Evolutionary conservation across 208 protist genomes (phyloP), one percentile per base, ranked within the genome.

Genomic region (Trypanosoma melophagium): DNA sequence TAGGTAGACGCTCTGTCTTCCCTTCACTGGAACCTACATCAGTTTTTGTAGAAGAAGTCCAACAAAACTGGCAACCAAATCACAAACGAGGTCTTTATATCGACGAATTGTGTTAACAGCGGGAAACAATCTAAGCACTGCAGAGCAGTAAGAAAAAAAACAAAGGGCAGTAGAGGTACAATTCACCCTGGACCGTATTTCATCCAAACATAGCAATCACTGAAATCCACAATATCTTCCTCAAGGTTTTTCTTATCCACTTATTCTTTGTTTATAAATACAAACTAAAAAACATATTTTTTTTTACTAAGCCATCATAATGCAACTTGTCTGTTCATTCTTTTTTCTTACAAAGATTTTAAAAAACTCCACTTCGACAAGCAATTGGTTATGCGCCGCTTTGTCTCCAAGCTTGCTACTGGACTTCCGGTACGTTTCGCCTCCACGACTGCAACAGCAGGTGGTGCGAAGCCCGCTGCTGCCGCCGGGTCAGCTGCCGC

Each of bases 1-100:
- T 89, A 14, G 87, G 83, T 21, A 77, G 87, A 60, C 72, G 83
- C 25, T 83, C 77, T 21, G 66, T 93, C 13, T 93, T 82, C 63
- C 87, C 87, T 14, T 40, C 82, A 28, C 76, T 93, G 41, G 76
- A 89, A 60, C 84, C 83, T 1, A 77, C 54, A 1, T 93, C 87
- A 13, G 70, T 74, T 13, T 90, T 93, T 63, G 68, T 80, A 24
- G 80, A 93, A 71, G 84, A 93, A 75, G 56, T 89, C 7, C 61
- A 86, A 22, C 75, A 65, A 52, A 89, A 86, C 71, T 89, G 83
- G 83, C 71, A 80, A 40, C 68, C 69, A 50, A 87, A 82, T 60
- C 76, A 76, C 19, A 53, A 38, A 60, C 19, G 54, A 3, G 60
- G 60, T 21, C 25, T 67, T 17, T 22, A 41, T 3, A 49, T 58